Evolutionary conservation across 1,139 yeast species (phyloP), one percentile per base, ranked within the genome.

Genomic region (Hyphopichia fennica): DNA sequence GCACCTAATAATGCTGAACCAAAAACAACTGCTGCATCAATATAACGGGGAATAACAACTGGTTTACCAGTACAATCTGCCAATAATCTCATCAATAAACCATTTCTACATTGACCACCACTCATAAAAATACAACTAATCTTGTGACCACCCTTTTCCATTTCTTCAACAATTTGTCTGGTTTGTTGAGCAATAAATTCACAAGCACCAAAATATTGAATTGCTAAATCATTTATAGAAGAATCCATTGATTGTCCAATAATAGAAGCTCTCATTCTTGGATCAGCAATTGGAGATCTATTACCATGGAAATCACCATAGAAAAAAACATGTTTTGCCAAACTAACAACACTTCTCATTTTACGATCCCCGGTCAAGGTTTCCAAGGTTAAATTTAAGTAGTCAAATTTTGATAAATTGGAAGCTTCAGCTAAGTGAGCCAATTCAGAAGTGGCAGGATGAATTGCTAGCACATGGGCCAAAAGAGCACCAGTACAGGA

Each of bases 121-220:
- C 95, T 84, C 82, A 93, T 84, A 66, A 84, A 93, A 47, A 93
- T 82, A 37, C 89, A 78, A 31, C 77, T 71, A 49, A 93, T 80
- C 17, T 72, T 54, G 67, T 91, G 96, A 5, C 99, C 99, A 3
- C 85, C 74, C 42, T 75, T 68, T 54, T 81, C 83, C 87, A 93
- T 85, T 45, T 83, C 82, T 51, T 88, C 95, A 29, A 93, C 83
- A 58, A 93, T 93, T 58, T 93, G 99, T 57, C 97, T 81, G 1
- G 98, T 91, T 68, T 93, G 99, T 62, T 90, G 96, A 42, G 96
- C 97, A 63, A 93, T 91, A 58, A 93, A 93, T 66, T 93, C 99
- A 65, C 96, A 89, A 9, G 98, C 96, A 17, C 88, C 97, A 43
- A 91, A 77, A 61, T 93, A 93, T 52, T 82, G 84, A 46, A 89